phyloP scores from a whole-genome alignment of 805 yeast genomes.

The Cyberlindnera euphorbiae region DNA sequence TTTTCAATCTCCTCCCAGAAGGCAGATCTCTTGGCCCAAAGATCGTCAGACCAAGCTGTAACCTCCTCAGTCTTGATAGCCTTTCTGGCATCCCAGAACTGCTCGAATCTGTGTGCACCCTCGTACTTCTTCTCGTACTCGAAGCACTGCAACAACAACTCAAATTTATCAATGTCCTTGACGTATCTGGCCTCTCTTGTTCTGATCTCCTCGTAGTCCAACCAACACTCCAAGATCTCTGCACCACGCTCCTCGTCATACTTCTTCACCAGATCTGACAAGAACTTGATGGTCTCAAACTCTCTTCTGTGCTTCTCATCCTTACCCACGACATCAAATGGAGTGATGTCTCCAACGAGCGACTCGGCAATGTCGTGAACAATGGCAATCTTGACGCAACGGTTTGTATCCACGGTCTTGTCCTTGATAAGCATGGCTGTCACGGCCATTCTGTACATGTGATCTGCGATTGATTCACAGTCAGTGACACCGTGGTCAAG shows the following conservation, averaged over 20 bases:
- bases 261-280: conserved; percentile 56
- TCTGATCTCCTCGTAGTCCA: conserved; percentile 83
- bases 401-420: conserved; percentile 50
- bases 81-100: conserved; percentile 60
- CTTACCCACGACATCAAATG: conserved; percentile 68
- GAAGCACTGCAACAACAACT: conserved; percentile 75
- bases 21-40: conserved; percentile 41
- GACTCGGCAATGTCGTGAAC: conserved; percentile 95
- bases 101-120: conserved; percentile 53
- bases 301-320: conserved; percentile 84
- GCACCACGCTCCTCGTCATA: conserved; percentile 58
- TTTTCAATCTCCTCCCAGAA: conserved; percentile 31
- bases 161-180: conserved; percentile 91
- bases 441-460: conserved; percentile 91
- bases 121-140: conserved; percentile 73
- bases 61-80: conserved; percentile 71
- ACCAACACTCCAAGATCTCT: conserved; percentile 71
- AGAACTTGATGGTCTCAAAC: conserved; percentile 60
- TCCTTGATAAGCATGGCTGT: conserved; percentile 63
- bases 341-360: conserved; percentile 91
- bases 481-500: conserved; percentile 49
- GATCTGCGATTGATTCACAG: conserved; percentile 78
- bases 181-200: conserved; percentile 83
- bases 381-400: conserved; percentile 80
- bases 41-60: conserved; percentile 59